Evolutionary conservation across 305 asterid species (phyloP).

Genomic region (Fraxinus sp.): DNA sequence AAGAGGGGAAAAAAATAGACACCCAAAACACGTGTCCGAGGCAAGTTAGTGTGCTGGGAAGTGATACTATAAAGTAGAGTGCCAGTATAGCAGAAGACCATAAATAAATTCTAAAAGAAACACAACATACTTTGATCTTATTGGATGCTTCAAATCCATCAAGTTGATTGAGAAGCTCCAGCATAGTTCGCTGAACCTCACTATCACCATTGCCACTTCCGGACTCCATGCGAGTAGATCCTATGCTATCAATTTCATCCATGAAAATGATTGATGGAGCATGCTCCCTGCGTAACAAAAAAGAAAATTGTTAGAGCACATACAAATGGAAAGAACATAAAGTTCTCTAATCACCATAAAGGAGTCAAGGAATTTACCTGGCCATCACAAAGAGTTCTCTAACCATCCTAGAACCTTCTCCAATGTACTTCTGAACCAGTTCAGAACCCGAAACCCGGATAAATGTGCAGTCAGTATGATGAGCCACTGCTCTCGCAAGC

Average conservation of each 20-base stretch:
- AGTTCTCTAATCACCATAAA: background rate
- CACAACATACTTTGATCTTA: constrained; percentile 55
- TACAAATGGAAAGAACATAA: no score
- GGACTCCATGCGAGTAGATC: constrained; percentile 90
- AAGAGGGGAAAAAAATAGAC: background rate
- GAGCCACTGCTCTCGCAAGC: constrained; percentile 99
- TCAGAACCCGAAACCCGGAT: constrained; percentile 98
- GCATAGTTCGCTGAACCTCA: constrained; percentile 95
- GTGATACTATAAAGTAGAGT: no score
- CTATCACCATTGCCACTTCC: constrained; percentile 97
- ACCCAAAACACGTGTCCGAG: background rate
- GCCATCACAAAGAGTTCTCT: constrained; percentile 99
- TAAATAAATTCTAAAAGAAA: constrained; percentile 4
- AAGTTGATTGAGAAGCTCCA: constrained; percentile 94
- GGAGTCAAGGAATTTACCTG: constrained; percentile 51
- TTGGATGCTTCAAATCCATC: constrained; percentile 98
- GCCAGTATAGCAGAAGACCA: background rate
- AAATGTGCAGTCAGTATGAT: constrained; percentile 96
- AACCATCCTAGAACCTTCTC: constrained; percentile 98
- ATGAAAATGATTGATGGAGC: constrained; percentile 94
- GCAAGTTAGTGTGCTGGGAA: background rate
- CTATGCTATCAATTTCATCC: constrained; percentile 98
- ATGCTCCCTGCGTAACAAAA: constrained; percentile 58
- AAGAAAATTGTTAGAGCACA: no score
- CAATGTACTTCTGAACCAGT: constrained; percentile 93